Evolutionary conservation across 495 filamentous ascomycete genomes (phyloP), one percentile per base, ranked within the genome.

Genomic region (Daldinia bambusicola): DNA sequence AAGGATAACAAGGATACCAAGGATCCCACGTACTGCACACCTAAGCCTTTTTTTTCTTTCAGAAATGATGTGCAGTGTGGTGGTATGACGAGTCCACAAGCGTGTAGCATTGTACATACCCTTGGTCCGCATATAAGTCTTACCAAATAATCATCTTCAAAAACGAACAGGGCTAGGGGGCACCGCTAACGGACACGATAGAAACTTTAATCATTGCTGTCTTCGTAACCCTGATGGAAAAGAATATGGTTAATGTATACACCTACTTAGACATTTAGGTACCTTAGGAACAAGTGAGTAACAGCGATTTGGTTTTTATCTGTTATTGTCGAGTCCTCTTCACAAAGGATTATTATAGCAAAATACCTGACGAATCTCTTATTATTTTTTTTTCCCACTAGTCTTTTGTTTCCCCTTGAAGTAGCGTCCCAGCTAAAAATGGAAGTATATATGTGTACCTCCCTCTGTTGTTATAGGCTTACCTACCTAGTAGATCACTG

Each of bases 81-180:
- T 70, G 55, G 71, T 67, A 74, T 74, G 71, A 74, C 71, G 71
- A 74, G 63, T 70, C 66, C 67, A 70, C 71, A 69, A 52, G 38
- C 57, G 59, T 74, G 53, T 74, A 58, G 61, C 66, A 63, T 48
- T 69, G 61, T 67, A 64, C 30, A 57, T 67, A 64, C 30, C 55
- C 6, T 31, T 30, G 26, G 50, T 61, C 61, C 70, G 53, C 69
- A 67, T 71, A 66, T 64, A 66, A 66, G 66, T 69, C 58, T 34
- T 40, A 63, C 52, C 40, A 69, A 32, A 72, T 50, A 67, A 64
- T 51, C 53, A 72, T 61, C 45, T 67, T 67, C 59, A 50, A 16
- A n/a, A 62, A 6, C 9, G 31, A 22, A 2, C 18, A 52, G 52
- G 68, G 51, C 32, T 45, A 14, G 56, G 38, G 38, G 37, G 61